Evolutionary conservation across 1,284 basidiomycete genomes (phyloP).

Genomic region (Marasmius tenuissimus): DNA sequence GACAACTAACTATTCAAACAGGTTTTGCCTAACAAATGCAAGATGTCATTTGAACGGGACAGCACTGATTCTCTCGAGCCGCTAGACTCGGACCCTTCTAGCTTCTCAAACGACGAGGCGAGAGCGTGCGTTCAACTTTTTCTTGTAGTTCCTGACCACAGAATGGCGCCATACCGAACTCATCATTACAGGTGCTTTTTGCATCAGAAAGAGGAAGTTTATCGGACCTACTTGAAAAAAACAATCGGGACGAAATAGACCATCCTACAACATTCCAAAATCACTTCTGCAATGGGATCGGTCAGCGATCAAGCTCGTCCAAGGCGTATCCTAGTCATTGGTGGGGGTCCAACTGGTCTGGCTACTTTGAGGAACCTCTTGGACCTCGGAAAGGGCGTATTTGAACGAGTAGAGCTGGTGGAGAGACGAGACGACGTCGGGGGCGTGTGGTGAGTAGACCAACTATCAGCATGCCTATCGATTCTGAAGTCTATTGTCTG

Average conservation of each 20-base stretch:
- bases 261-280: not conserved
- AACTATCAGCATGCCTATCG: not conserved
- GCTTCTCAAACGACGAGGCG: no score
- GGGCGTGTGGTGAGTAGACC: constrained; percentile 40
- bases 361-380: constrained; percentile 44
- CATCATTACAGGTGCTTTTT: no score
- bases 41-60: no score
- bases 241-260: not conserved
- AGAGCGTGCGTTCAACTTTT: no score
- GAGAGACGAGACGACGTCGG: constrained; percentile 45
- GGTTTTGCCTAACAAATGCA: no score
- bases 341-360: constrained; percentile 44
- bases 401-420: constrained; percentile 39
- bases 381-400: constrained; percentile 28
- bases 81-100: no score
- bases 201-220: no score
- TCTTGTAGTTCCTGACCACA: no score
- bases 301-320: not conserved
- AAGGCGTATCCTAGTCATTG: constrained; percentile 38
- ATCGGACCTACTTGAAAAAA: no score
- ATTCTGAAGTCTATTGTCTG: constrained; percentile 3
- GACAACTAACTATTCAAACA: no score
- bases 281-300: not conserved
- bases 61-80: no score
- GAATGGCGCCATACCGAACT: no score